Conservation (phyloP, 2,329 filamentous ascomycete genomes). For the Trichoderma sp. region DNA sequence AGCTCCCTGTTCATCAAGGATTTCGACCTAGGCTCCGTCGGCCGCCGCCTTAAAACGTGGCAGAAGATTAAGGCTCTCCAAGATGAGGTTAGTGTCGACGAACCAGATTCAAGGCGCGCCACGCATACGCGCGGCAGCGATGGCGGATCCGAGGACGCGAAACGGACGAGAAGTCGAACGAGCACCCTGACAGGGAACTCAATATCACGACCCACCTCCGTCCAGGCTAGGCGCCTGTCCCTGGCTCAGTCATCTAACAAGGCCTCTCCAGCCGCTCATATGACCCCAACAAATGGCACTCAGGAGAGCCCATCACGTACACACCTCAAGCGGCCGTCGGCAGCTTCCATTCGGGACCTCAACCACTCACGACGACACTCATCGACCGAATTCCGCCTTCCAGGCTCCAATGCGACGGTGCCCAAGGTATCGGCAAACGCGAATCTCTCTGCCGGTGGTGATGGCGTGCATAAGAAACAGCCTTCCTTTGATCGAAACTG, state of each 20-base stretch:
- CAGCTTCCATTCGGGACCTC: slow-evolving; percentile 76
- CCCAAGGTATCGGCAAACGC: slow-evolving; percentile 46
- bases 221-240: slow-evolving; percentile 50
- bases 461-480: slow-evolving; percentile 58
- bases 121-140: slow-evolving; percentile 60
- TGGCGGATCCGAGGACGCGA: slow-evolving; percentile 53
- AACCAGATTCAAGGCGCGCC: slow-evolving; percentile 46
- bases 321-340: slow-evolving; percentile 66
- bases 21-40: slow-evolving; percentile 89
- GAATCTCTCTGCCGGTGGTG: slow-evolving; percentile 41
- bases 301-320: slow-evolving; percentile 48
- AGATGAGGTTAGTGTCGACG: slow-evolving; percentile 69
- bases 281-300: slow-evolving; percentile 35
- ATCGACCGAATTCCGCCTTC: slow-evolving; percentile 69
- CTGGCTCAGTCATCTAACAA: slow-evolving; percentile 48
- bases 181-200: slow-evolving; percentile 54
- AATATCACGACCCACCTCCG: slow-evolving; percentile 44
- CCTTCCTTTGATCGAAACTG: slow-evolving; percentile 69
- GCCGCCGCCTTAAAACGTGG: slow-evolving; percentile 88
- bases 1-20: slow-evolving; percentile 93
- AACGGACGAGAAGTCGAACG: slow-evolving; percentile 53
- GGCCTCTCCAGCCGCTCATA: slow-evolving; percentile 44
- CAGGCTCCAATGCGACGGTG: slow-evolving; percentile 26
- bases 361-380: slow-evolving; percentile 86
- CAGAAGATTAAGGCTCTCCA: slow-evolving; percentile 92